These are phyloP conservation scores for Trichosporon sp. DNA, from an alignment of 1,284 basidiomycete genomes.

Conservation along the genomic window DNA sequence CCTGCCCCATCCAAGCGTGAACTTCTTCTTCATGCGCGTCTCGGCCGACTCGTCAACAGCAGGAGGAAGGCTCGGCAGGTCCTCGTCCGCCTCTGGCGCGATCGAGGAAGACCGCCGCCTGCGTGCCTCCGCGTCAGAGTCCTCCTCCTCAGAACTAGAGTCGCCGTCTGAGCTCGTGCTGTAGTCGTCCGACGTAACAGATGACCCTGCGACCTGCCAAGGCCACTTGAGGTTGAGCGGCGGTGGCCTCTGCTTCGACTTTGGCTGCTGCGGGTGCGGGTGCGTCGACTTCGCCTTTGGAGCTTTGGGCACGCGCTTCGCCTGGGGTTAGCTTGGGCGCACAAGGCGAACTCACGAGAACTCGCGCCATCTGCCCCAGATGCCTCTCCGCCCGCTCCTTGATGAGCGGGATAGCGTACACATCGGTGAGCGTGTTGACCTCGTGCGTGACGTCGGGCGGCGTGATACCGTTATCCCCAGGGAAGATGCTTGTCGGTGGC, in stretches of 20 bases:
- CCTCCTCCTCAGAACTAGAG: conserved; percentile 11
- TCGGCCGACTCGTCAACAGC: conserved; percentile 8
- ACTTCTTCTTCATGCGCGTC: conserved; percentile 19
- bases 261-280: background rate
- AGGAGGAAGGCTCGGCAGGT: conserved; percentile 15
- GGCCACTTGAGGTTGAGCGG: background rate
- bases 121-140: conserved; percentile 5
- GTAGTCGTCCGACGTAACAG: conserved; percentile 9
- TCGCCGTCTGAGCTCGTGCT: conserved; percentile 5
- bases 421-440: conserved; percentile 30
- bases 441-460: conserved; percentile 22
- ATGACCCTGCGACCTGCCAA: background rate
- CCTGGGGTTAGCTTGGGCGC: conserved; percentile 10
- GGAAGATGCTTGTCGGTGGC: conserved; percentile 26
- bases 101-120: conserved; percentile 11
- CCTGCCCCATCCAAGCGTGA: conserved; percentile 27
- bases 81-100: conserved; percentile 37
- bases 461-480: conserved; percentile 20
- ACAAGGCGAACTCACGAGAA: conserved; percentile 20
- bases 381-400: conserved; percentile 23
- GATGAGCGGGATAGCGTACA: conserved; percentile 38
- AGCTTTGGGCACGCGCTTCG: conserved; percentile 20
- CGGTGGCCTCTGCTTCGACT: conserved; percentile 13
- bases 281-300: conserved; percentile 1
- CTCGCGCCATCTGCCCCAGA: conserved; percentile 17